These are phyloP conservation scores for Mediolabrus comicus DNA, from an alignment of 108 stramenopile species.

Conservation along the genomic window DNA sequence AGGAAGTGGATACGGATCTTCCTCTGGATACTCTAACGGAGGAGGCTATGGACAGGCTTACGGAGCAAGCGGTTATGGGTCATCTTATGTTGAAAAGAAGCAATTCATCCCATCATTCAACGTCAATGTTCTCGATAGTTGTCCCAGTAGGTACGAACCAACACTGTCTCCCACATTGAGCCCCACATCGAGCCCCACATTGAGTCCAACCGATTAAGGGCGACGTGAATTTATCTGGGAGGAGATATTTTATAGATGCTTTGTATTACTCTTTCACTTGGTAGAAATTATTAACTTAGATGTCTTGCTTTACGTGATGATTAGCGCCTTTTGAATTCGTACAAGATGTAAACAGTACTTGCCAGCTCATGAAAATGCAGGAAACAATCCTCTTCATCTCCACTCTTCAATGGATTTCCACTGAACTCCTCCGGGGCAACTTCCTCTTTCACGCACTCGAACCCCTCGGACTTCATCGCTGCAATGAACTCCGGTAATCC, in stretches of 20 bases:
- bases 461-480: constrained; percentile 48
- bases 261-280: not conserved
- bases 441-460: constrained; percentile 18
- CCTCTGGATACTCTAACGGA: not conserved
- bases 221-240: too few relatives aligned
- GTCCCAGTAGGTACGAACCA: not conserved
- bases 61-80: not conserved
- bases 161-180: not conserved
- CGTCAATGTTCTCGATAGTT: not conserved
- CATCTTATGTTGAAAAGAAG: too few relatives aligned
- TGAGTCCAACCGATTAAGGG: too few relatives aligned
- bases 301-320: too few relatives aligned
- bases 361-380: constrained; percentile 81
- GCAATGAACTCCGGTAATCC: constrained; percentile 63
- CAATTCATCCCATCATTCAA: too few relatives aligned
- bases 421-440: constrained; percentile 51
- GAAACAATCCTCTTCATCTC: constrained; percentile 79
- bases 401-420: constrained; percentile 56
- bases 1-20: not conserved
- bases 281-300: not conserved
- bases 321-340: constrained; percentile 61
- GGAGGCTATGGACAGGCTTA: too few relatives aligned
- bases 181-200: too few relatives aligned
- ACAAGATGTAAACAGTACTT: constrained; percentile 62
- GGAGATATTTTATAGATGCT: too few relatives aligned